phyloP scores from a whole-genome alignment of 495 filamentous ascomycete species.

The Penicillium daleae region DNA sequence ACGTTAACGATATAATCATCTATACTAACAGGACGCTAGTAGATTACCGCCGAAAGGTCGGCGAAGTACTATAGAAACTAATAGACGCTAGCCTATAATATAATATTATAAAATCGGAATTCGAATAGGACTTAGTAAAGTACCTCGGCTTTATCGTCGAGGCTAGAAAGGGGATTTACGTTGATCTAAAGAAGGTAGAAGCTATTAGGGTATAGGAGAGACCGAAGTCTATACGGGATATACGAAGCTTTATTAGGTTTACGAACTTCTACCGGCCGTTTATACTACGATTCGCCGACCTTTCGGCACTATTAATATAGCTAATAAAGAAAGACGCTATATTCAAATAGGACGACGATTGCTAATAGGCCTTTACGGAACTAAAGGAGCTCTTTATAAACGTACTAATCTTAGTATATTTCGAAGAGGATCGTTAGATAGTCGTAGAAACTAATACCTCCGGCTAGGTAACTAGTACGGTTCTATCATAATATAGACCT shows the following conservation, averaged over 20 bases:
- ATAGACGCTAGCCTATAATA: not conserved
- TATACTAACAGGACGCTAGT: not conserved
- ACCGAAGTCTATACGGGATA: no score
- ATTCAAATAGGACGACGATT: constrained; percentile 4
- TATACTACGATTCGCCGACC: no score
- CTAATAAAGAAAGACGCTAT: constrained; percentile 3
- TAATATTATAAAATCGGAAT: not conserved
- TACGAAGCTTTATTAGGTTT: no score
- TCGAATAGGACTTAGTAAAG: not conserved
- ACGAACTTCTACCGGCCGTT: no score
- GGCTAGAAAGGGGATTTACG: not conserved
- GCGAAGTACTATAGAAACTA: constrained; percentile 7
- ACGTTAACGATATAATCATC: constrained; percentile 5
- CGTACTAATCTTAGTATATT: not conserved
- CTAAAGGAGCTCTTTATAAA: constrained; percentile 10
- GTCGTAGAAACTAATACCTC: constrained; percentile 3
- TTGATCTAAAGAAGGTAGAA: constrained; percentile 8
- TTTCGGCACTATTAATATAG: not conserved
- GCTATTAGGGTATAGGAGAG: not conserved
- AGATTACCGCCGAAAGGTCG: not conserved
- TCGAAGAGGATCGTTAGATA: constrained; percentile 1
- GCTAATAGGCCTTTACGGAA: not conserved
- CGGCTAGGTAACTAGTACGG: not conserved
- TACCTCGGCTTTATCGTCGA: not conserved
- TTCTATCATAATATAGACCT: not conserved